Base-by-base conservation (phyloP, 805 yeast species). In the Barnettozyma wickerhamii region DNA sequence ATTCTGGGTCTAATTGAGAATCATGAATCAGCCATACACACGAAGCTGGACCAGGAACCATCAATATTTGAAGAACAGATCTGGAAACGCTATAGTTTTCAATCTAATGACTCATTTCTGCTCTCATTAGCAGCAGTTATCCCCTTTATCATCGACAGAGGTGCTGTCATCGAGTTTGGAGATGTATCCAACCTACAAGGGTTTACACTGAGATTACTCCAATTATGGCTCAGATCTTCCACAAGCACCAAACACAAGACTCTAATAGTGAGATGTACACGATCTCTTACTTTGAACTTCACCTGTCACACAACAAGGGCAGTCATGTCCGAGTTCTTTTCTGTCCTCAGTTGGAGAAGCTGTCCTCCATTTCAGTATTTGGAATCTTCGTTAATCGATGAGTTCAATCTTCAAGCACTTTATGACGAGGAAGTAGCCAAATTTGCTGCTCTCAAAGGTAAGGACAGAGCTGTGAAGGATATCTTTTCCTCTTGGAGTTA, bases 321-420 rank as follows among this genome's bases (percentile, higher is more conserved):
- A 4, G 38, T 27, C 1, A 5, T 50, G 7, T 35, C 45, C 4
- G 53, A 54, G 5, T 23, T 53, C 18, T 51, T 46, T n/a, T 52
- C 58, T 5, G 42, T 51, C 3, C 20, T 41, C 4, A 23, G 42
- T 1, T 52, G 55, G 56, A 33, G 31, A 19, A 40, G 35, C 7
- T 35, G 30, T 7, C 13, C 28, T 10, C 19, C 19, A 5, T 6
- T 43, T 4, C 14, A 24, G 0, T n/a, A 6, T 14, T 15, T 48
- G 1, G 45, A 45, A 15, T 14, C 29, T 10, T 27, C 27, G 19
- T 40, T 42, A 2, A 9, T 30, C 10, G 26, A 30, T 4, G 30
- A 29, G 9, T 21, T 29, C 19, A 36, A 40, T 4, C 19, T 42
- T 13, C 35, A 40, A 13, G 28, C 32, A 2, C 18, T 14, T 4